A percentile compares a stretch with the other conserved stretches of the same genome.
These are phyloP conservation scores for Grosmannia penicillata DNA, from an alignment of 2,329 filamentous ascomycete genomes.

Conservation along the genomic window DNA sequence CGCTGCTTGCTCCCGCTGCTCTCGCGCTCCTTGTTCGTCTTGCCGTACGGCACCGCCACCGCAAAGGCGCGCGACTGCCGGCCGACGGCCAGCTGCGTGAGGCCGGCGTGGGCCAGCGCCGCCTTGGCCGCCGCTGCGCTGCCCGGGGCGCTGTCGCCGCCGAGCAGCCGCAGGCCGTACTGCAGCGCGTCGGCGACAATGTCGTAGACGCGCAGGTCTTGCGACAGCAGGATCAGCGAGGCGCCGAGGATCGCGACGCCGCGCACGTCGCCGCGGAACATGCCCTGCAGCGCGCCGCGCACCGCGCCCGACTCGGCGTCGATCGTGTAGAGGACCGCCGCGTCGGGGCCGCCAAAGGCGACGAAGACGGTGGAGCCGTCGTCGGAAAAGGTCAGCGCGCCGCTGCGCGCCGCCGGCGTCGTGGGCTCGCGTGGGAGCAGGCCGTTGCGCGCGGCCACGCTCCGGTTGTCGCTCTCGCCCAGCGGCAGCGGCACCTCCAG, in stretches of 20 bases:
- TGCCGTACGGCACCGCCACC: slow-evolving; percentile 31
- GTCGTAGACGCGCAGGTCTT: slow-evolving; percentile 67
- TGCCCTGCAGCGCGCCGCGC: slow-evolving; percentile 48
- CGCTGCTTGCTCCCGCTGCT: slow-evolving; percentile 13
- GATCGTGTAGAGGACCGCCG: slow-evolving; percentile 58
- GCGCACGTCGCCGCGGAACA: slow-evolving; percentile 51
- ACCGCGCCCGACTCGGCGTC: slow-evolving; percentile 56
- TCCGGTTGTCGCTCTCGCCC: slow-evolving; percentile 17
- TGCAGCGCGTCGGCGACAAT: slow-evolving; percentile 63
- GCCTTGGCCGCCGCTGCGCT: no score
- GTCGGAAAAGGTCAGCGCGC: slow-evolving; percentile 62
- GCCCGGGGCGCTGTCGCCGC: slow-evolving; percentile 17
- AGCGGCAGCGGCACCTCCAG: slow-evolving; percentile 32
- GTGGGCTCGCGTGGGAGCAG: slow-evolving; percentile 11
- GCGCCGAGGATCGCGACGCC: slow-evolving; percentile 59
- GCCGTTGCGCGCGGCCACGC: slow-evolving; percentile 8
- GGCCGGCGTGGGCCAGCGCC: slow-evolving; percentile 17
- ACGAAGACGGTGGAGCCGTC: slow-evolving; percentile 75
- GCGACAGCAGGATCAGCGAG: slow-evolving; percentile 61
- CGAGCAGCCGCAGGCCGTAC: slow-evolving; percentile 45
- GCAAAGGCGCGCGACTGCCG: slow-evolving; percentile 49
- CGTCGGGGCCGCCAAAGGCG: slow-evolving; percentile 37
- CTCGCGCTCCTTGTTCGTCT: no score
- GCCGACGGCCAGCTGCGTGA: slow-evolving; percentile 61
- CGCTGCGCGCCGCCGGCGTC: slow-evolving; percentile 24